phyloP scores from a whole-genome alignment of 305 asterid genomes.

The Plantago rigida region DNA sequence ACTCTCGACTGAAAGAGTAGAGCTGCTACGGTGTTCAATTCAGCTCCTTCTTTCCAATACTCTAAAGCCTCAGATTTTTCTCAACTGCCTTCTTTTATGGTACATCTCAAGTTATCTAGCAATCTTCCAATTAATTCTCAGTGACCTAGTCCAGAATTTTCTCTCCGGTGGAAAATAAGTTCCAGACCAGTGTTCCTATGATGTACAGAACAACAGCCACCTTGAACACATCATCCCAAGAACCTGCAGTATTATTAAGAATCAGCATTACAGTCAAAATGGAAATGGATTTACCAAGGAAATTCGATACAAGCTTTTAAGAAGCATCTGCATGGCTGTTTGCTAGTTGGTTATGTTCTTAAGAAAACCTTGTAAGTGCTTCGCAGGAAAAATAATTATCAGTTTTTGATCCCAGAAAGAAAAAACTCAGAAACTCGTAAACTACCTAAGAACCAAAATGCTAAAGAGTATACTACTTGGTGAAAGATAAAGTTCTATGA shows the following conservation, averaged over 20 bases:
- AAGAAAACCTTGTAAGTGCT: background rate
- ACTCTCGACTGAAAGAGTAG: background rate
- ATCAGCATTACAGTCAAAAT: slow-evolving; percentile 9
- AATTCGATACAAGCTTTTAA: background rate
- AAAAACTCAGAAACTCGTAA: background rate
- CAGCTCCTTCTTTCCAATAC: slow-evolving; percentile 19
- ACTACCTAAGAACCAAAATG: background rate
- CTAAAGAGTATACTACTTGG: background rate
- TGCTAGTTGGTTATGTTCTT: background rate
- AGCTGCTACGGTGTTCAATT: background rate
- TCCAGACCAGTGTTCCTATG: slow-evolving; percentile 83
- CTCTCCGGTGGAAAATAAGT: slow-evolving; percentile 76
- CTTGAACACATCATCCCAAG: slow-evolving; percentile 92
- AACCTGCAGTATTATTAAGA: slow-evolving; percentile 43
- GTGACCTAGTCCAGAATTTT: slow-evolving; percentile 53
- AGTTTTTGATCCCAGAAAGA: too few species aligned
- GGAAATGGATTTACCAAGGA: background rate
- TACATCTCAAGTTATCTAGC: slow-evolving; percentile 13
- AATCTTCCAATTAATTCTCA: slow-evolving; percentile 11
- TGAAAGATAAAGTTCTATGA: slow-evolving; percentile 7
- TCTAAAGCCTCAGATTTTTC: slow-evolving; percentile 9
- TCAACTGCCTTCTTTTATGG: background rate
- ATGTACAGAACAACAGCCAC: slow-evolving; percentile 73
- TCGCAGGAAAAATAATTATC: too few species aligned
- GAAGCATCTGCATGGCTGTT: too few species aligned